Base-by-base conservation (phyloP, 768 basidiomycete species). In the Pleurotus platypus region DNA sequence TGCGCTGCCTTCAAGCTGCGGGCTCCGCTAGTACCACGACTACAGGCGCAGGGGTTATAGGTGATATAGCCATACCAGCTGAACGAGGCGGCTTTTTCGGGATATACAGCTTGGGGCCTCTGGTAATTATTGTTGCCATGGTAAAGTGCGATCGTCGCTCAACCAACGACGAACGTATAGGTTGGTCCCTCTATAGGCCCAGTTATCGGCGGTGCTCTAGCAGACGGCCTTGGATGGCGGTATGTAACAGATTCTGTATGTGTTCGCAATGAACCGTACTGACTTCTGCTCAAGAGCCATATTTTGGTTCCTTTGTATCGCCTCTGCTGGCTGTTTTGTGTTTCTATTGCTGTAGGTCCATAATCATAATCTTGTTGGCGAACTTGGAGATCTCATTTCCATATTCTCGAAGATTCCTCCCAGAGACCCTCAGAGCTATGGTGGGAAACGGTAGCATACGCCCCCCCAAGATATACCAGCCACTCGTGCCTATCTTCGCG, bases 61-160 rank as follows among this genome's bases (percentile, higher is more conserved):
- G 83, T 1, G 92, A 95, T 65, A 87, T 95, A 24, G 81, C 89
- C 4, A 79, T 79, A 1, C 84, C 82, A 0, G 78, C 80, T 38
- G 90, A 94, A 70, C 75, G 92, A 37, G 92, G 89, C 15, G 80
- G 84, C 5, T 91, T 86, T 69, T 79, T 85, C 56, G 92, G 90
- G 2, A 49, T 89, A 6, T 90, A 83, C 67, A 76, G 70, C 37
- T 57, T 87, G 2, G 87, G 87, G 0, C 85, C 87, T n/a, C 77
- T 84, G 77, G 30, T 35, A 35, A 35, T 35, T 9, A 8, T 11
- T 11, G 9, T 35, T 11, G 30, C 9, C 9, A 11, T 35, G 30
- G 9, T 35, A 2, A 9, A 35, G 30, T 0, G 30, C 9, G 42
- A 38, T 51, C 38, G 35, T 46, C 5, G 24, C n/a, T 42, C 2